Evolutionary conservation across 164 flowering plant species (phyloP).

Genomic region (Vitis vinifera): ASM3070453v1 NC_081808.1:25657001-25657500

Average conservation of each 20-base stretch:
- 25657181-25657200: constrained; percentile 53
- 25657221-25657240: constrained; percentile 86
- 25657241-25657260: constrained; percentile 66
- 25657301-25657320: constrained; percentile 81
- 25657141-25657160: constrained; percentile 69
- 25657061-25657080: constrained; percentile 85
- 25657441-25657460: constrained; percentile 70
- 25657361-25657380: constrained; percentile 96
- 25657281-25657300: constrained; percentile 72
- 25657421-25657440: constrained; percentile 76
- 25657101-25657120: constrained; percentile 88
- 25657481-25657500: constrained; percentile 75
- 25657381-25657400: constrained; percentile 78
- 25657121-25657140: constrained; percentile 71
- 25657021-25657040: constrained; percentile 80
- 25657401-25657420: constrained; percentile 60
- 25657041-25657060: constrained; percentile 81
- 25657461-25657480: constrained; percentile 67
- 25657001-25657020: constrained; percentile 74
- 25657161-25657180: constrained; percentile 70
- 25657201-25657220: constrained; percentile 74
- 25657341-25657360: constrained; percentile 98
- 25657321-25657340: constrained; percentile 78
- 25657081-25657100: constrained; percentile 98
- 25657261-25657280: constrained; percentile 98